Evolutionary conservation across 805 yeast genomes (phyloP), one percentile per base, ranked within the genome.

Genomic region (Pichia phayaonensis): DNA sequence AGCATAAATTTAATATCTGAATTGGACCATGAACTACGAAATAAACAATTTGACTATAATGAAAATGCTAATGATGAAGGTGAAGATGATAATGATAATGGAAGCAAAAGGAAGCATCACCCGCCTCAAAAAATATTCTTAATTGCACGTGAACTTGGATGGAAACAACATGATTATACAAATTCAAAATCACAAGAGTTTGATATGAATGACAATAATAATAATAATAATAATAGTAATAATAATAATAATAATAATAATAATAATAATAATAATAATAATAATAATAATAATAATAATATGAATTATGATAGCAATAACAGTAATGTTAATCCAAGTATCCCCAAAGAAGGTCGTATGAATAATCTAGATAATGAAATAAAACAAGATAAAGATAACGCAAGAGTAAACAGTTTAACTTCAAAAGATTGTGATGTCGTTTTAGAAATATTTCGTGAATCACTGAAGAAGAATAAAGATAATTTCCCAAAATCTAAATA

Each of bases 401-500:
- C 31, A 29, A 34, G 18, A 2, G 27, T 15, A 29, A 29, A 12
- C 4, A 29, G 12, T 29, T 13, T 29, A 11, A 29, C 4, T 12
- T 29, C 34, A 8, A 29, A 20, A n/a, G 21, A 38, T 26, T 24
- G 36, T 2, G 52, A 49, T 27, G 13, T 49, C 4, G 52, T 49
- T 4, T 20, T 34, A 29, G 29, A 42, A 20, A 39, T 49, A 11
- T 49, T 49, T 22, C 31, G 42, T 10, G 49, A 49, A 36, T 45
- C 52, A 26, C 36, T 49, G 48, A 49, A 42, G 29, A 24, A 41
- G 26, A 49, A 45, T 23, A 50, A 42, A 22, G 49, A 46, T 22
- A 38, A 42, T 18, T 31, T 50, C 16, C 15, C n/a, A 1, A 36
- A 39, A 48, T 16, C 18, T 13, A 39, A 45, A n/a, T 15, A 20